Percentiles rank a stretch among this genome's conserved stretches.
These are phyloP conservation scores for Gamsiella multidivaricata DNA, from an alignment of 192 early-diverging fungal genomes.

Conservation along the genomic window DNA sequence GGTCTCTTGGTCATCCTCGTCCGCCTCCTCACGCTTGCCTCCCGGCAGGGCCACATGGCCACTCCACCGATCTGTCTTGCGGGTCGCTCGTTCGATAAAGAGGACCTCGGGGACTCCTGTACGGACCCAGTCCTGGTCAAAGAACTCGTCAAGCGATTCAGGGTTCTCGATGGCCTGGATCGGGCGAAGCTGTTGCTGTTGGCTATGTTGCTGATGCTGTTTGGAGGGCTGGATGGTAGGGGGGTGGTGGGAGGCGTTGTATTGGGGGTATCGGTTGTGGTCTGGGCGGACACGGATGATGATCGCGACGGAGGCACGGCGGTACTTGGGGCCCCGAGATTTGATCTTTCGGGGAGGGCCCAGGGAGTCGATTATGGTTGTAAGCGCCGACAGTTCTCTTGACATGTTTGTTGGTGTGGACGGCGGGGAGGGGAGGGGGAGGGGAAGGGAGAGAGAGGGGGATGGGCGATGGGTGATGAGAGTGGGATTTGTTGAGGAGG, in stretches of 20 bases:
- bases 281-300: conserved; percentile 57
- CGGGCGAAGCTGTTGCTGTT: conserved; percentile 30
- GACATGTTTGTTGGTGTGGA: conserved; percentile 12
- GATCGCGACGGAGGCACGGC: conserved; percentile 56
- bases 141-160: conserved; percentile 55
- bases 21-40: conserved; percentile 52
- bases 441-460: background rate
- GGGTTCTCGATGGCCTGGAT: conserved; percentile 48
- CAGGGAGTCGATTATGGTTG: conserved; percentile 52
- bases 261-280: conserved; percentile 26
- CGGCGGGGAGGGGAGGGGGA: background rate
- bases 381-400: conserved; percentile 40
- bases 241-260: conserved; percentile 10
- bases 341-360: conserved; percentile 46
- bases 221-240: background rate
- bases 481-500: background rate
- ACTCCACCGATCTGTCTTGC: conserved; percentile 61
- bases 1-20: conserved; percentile 57
- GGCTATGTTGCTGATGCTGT: background rate
- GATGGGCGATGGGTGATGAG: background rate
- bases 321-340: conserved; percentile 46
- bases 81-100: conserved; percentile 55
- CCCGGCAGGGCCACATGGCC: conserved; percentile 60
- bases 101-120: conserved; percentile 56
- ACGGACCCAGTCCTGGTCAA: conserved; percentile 49